Base-by-base conservation (phyloP, 2,329 filamentous ascomycete genomes). In the Bipolaris victoriae region DNA sequence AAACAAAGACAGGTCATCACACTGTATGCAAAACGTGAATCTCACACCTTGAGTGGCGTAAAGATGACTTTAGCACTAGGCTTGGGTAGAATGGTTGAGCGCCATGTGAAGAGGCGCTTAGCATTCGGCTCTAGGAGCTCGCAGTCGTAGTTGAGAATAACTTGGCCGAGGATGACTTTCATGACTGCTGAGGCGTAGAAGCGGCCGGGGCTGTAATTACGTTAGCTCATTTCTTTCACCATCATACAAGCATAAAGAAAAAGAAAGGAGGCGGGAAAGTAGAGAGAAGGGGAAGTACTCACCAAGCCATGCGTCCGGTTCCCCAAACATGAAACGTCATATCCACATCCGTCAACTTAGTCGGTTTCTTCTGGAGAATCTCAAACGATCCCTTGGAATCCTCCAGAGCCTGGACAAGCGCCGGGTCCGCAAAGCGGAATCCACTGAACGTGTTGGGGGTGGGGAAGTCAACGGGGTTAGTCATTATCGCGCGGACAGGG, bases 221-320 rank as follows among this genome's bases (percentile, higher is more conserved):
- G 5, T 55, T 33, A 57, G 49, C 26, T 26, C 6, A 26, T 26
- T 9, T 9, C 6, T 2, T 7, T 9, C 26, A 7, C 26, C 26
- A 26, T 9, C 9, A 7, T 26, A 9, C 7, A 11, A 4, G 26
- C 13, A 39, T 15, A 18, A 16, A 7, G 4, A 15, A n/a, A 9
- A 7, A 7, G n/a, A 20, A n/a, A 9, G 33, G 45, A 10, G 4
- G 4, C 0, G 29, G 11, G 29, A 31, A 4, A 4, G 10, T 26
- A 13, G 10, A 22, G 15, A 20, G 5, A 20, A 15, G 16, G 5
- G 15, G 11, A 22, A 16, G 29, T 15, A 15, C 61, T 53, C 51
- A 64, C 61, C 63, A 65, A 11, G 63, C 56, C 58, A 64, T 65
- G 26, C 57, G 45, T 7, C 63, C 63, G 11, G 61, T 63, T 16